phyloP scores from a whole-genome alignment of 2,329 filamentous ascomycete species.

The Chrysoporthe cubensis region DNA sequence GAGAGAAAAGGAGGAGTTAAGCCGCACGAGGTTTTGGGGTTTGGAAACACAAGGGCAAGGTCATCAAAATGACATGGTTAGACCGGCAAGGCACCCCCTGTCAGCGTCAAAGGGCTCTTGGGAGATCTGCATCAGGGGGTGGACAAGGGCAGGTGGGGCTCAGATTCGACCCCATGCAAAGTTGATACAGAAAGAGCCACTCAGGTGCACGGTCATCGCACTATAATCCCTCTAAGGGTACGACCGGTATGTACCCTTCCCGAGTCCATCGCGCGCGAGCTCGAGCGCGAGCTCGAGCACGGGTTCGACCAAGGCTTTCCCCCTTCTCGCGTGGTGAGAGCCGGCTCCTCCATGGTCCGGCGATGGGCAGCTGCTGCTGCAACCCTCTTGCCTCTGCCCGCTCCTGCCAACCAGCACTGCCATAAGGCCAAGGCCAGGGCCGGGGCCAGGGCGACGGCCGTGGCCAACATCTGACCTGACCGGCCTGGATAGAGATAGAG shows the following conservation, averaged over 20 bases:
- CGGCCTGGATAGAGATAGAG: not conserved
- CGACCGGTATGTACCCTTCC: not conserved
- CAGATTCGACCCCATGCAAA: not conserved
- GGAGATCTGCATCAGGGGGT: slow-evolving; percentile 14
- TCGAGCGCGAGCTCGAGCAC: no score
- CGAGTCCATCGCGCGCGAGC: not conserved
- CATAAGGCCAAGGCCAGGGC: no score
- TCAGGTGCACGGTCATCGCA: not conserved
- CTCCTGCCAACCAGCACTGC: no score
- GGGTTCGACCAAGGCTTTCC: not conserved
- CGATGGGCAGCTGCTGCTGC: not conserved
- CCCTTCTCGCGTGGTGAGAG: not conserved
- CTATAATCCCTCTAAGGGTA: not conserved
- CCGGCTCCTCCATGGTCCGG: not conserved
- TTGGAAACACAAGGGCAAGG: not conserved
- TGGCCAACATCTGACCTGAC: not conserved
- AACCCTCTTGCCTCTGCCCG: not conserved
- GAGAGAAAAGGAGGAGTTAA: not conserved
- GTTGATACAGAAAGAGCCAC: not conserved
- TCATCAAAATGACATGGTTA: not conserved
- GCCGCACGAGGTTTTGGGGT: not conserved
- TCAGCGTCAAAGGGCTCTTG: not conserved
- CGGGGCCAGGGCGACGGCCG: no score
- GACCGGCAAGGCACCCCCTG: not conserved
- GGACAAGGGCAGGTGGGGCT: slow-evolving; percentile 3